phyloP scores from a whole-genome alignment of 192 early-diverging fungal species.

The Pilaira anomala region DNA sequence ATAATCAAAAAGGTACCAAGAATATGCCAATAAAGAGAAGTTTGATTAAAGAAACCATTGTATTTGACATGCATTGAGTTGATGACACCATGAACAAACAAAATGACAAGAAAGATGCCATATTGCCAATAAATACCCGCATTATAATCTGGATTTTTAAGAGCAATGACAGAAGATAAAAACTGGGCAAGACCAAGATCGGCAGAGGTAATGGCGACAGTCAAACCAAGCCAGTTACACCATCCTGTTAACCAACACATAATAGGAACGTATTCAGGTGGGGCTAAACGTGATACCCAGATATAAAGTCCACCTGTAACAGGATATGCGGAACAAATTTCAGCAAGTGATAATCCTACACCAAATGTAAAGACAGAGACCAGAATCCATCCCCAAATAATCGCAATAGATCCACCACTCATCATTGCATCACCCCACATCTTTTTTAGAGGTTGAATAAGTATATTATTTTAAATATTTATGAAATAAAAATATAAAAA shows the following conservation, averaged over 20 bases:
- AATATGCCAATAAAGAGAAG: slow-evolving; percentile 40
- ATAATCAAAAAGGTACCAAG: slow-evolving; percentile 47
- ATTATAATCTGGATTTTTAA: slow-evolving; percentile 27
- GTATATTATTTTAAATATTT: not conserved
- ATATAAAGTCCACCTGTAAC: slow-evolving; percentile 52
- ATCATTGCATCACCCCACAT: slow-evolving; percentile 49
- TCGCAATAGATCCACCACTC: slow-evolving; percentile 47
- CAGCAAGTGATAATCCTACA: slow-evolving; percentile 49
- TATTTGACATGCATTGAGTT: slow-evolving; percentile 50
- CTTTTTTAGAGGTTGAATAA: slow-evolving; percentile 5
- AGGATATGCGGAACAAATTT: slow-evolving; percentile 51
- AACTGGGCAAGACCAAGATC: slow-evolving; percentile 51
- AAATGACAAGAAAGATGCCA: slow-evolving; percentile 49
- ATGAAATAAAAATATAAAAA: not conserved
- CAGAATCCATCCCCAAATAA: slow-evolving; percentile 50
- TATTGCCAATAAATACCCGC: slow-evolving; percentile 47
- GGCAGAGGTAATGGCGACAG: slow-evolving; percentile 48
- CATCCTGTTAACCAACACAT: slow-evolving; percentile 55
- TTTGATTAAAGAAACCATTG: slow-evolving; percentile 52
- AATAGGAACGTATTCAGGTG: slow-evolving; percentile 46
- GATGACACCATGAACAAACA: slow-evolving; percentile 49
- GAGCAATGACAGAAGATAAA: slow-evolving; percentile 38
- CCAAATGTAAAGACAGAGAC: slow-evolving; percentile 50
- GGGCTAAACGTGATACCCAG: slow-evolving; percentile 50
- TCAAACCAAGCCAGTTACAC: slow-evolving; percentile 52